A percentile compares a stretch with the other conserved stretches of the same genome.
Evolutionary conservation across 768 basidiomycete genomes (phyloP).

Genomic region (Dendrothele bispora): DNA sequence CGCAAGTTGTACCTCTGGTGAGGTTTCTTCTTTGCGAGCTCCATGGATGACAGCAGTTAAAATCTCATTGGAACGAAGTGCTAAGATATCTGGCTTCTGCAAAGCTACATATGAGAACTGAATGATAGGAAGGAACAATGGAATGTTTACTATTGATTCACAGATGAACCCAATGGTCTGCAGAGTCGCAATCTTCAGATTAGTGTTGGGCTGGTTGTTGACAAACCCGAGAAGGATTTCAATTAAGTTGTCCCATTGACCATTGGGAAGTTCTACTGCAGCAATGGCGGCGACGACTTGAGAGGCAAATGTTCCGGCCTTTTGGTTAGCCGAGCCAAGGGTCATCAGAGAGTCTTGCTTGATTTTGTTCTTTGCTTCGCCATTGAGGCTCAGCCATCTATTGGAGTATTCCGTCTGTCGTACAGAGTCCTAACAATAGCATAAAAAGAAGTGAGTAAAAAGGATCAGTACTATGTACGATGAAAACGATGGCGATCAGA

Average conservation of each 20-base stretch:
- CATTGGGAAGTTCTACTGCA: slow-evolving; percentile 84
- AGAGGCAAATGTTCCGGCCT: slow-evolving; percentile 85
- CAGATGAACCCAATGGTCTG: slow-evolving; percentile 98
- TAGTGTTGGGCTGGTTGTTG: slow-evolving; percentile 63
- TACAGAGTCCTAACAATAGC: slow-evolving; percentile 57
- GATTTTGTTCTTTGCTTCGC: slow-evolving; percentile 71
- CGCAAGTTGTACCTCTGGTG: slow-evolving; percentile 86
- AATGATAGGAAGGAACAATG: slow-evolving; percentile 3
- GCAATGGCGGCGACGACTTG: slow-evolving; percentile 96
- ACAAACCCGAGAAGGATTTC: slow-evolving; percentile 86
- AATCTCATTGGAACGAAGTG: slow-evolving; percentile 92
- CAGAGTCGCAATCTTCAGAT: slow-evolving; percentile 82
- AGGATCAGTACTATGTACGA: too few relatives aligned
- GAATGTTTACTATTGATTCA: slow-evolving; percentile 82
- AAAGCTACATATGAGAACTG: slow-evolving; percentile 16
- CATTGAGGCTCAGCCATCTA: slow-evolving; percentile 80
- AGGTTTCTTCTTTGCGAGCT: slow-evolving; percentile 93
- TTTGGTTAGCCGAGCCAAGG: slow-evolving; percentile 67
- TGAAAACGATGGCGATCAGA: background rate
- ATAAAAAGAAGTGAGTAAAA: slow-evolving; percentile 17
- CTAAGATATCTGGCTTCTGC: slow-evolving; percentile 92
- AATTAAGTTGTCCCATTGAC: slow-evolving; percentile 90
- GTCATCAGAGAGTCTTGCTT: slow-evolving; percentile 86
- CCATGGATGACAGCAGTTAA: slow-evolving; percentile 98
- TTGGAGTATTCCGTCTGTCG: slow-evolving; percentile 75